A percentile compares a stretch with the other conserved stretches of the same genome.
These are phyloP conservation scores for Thraustochytrium sp. DNA, from an alignment of 352 stramenopile species.

Conservation along the genomic window DNA sequence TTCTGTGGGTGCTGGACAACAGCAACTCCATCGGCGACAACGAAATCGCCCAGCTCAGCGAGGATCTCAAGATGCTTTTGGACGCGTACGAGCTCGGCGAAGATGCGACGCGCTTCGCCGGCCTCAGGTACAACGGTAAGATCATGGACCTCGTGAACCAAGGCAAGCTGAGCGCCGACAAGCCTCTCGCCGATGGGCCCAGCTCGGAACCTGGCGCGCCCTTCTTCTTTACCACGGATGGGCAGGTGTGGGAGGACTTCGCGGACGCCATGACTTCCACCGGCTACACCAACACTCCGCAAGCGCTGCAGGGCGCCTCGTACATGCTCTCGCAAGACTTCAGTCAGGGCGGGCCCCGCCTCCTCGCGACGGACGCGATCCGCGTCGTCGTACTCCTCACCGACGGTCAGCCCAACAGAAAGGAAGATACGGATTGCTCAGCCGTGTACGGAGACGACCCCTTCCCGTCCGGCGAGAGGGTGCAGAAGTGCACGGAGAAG, in stretches of 20 bases:
- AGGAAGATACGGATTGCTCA: neutral
- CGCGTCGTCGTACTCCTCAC: neutral
- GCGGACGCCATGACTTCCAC: neutral
- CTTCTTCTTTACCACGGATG: no score
- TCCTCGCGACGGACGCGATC: neutral
- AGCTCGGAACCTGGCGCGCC: no score
- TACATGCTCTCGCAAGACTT: neutral
- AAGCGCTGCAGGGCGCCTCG: neutral
- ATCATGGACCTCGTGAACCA: neutral
- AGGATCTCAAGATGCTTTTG: neutral
- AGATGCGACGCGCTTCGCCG: neutral
- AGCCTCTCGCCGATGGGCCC: no score
- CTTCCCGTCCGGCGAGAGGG: no score
- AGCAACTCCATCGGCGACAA: neutral
- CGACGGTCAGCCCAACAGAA: neutral
- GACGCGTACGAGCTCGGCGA: neutral
- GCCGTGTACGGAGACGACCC: no score
- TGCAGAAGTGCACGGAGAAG: no score
- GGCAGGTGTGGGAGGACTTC: neutral
- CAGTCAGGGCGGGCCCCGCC: neutral
- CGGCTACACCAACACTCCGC: neutral
- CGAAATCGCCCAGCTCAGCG: neutral
- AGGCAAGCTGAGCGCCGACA: neutral
- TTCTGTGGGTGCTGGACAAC: neutral
- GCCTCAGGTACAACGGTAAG: neutral